Percentiles rank a stretch among this genome's conserved stretches.
Evolutionary conservation across 352 stramenopile species (phyloP).

Genomic region (Plasmopara viticola): DNA sequence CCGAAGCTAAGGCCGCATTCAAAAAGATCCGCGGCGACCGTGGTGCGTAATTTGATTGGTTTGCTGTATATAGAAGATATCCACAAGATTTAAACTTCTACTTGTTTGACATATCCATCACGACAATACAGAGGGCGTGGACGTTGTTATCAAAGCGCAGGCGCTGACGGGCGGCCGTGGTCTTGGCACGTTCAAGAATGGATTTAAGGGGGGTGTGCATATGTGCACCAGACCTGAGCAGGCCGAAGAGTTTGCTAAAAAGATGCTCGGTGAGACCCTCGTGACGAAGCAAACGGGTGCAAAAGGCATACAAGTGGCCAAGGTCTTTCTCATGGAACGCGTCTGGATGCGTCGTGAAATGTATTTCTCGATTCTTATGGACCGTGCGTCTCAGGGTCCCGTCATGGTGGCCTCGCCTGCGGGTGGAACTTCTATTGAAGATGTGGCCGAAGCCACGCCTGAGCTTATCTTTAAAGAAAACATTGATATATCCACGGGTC

Average conservation of each 20-base stretch:
- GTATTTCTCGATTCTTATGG: slow-evolving; percentile 99
- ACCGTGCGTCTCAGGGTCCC: slow-evolving; percentile 91
- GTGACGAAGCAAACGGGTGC: slow-evolving; percentile 93
- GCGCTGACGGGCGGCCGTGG: slow-evolving; percentile 94
- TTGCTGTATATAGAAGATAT: too few relatives aligned
- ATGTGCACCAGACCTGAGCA: slow-evolving; percentile 89
- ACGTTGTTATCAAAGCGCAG: slow-evolving; percentile 96
- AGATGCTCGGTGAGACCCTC: slow-evolving; percentile 93
- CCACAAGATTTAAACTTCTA: too few relatives aligned
- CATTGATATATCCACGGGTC: slow-evolving; percentile 92
- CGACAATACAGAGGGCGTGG: slow-evolving; percentile 48
- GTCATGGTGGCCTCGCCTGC: slow-evolving; percentile 93
- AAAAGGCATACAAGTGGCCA: slow-evolving; percentile 85
- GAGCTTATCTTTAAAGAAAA: slow-evolving; percentile 92
- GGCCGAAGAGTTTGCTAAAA: slow-evolving; percentile 73
- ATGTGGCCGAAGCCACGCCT: slow-evolving; percentile 91
- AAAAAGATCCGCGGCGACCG: slow-evolving; percentile 68
- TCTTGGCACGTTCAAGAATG: slow-evolving; percentile 95
- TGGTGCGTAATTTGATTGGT: slow-evolving; percentile 28
- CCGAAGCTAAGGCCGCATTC: slow-evolving; percentile 77
- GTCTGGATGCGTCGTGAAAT: slow-evolving; percentile 95
- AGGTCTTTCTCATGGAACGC: slow-evolving; percentile 90
- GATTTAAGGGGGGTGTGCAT: slow-evolving; percentile 97
- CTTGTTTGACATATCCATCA: slow-evolving; percentile 6
- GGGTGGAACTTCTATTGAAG: slow-evolving; percentile 95